Evolutionary conservation across 2,329 filamentous ascomycete genomes (phyloP), one percentile per base, ranked within the genome.

Genomic region (Clarireedia sp.): DNA sequence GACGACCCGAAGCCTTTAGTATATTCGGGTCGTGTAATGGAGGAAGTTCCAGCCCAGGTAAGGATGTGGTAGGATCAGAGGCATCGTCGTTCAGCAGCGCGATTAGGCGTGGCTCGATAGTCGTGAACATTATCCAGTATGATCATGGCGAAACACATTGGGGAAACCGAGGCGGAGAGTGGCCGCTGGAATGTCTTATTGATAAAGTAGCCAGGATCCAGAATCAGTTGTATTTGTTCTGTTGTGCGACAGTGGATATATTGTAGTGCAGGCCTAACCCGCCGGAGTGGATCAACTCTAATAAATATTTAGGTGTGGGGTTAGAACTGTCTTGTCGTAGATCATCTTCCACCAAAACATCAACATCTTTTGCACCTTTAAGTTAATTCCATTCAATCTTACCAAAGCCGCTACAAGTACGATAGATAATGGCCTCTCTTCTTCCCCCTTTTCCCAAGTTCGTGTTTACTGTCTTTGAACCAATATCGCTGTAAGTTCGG

Each of bases 51-150:
- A 76, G 71, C 59, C 74, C 63, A 71, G 73, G 63, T 47, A 63
- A 51, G 8, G 75, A 40, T 16, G 52, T 38, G 45, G 57, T 59
- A 14, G 52, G 43, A 44, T 63, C 58, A 59, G 74, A 73, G 43
- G 73, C 74, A 48, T 74, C 75, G 64, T 81, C 78, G 69, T 85
- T 85, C 65, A 85, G 74, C 62, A 85, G 71, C 68, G 84, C 80
- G 67, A 84, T 85, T 62, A 85, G 74, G 67, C 81, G 79, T 67
- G 82, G 82, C 76, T 85, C 82, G 71, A 85, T 85, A 26, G 80
- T 84, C 44, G 60, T 60, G 58, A 65, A 63, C 65, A 67, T 67
- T 51, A 53, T 51, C 16, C 59, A 57, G 37, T 21, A 45, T 50
- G 40, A 46, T 48, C 56, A 56, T 54, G 40, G 49, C 50, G 24